A percentile compares a stretch with the other conserved stretches of the same genome.
Conservation (phyloP, 495 filamentous ascomycete species). For the Aspergillus carlsbadensis region DNA sequence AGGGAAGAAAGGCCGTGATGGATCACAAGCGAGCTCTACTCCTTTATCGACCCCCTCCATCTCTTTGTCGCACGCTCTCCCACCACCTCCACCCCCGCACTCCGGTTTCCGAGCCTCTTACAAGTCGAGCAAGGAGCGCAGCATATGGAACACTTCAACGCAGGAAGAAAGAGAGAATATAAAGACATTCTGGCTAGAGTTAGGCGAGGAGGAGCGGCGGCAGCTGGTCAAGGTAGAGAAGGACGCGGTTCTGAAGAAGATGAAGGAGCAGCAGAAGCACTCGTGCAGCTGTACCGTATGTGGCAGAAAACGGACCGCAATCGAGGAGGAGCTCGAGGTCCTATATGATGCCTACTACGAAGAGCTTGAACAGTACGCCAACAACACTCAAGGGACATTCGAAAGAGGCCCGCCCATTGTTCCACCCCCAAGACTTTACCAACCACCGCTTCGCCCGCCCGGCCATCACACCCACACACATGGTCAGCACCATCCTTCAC, state of each 20-base stretch:
- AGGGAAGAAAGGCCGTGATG: slow-evolving; percentile 36
- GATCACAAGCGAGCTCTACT: slow-evolving; percentile 42
- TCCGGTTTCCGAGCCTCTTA: slow-evolving; percentile 26
- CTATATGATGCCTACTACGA: slow-evolving; percentile 99
- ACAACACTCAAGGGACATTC: slow-evolving; percentile 72
- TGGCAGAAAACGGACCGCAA: slow-evolving; percentile 92
- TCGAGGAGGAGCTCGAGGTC: slow-evolving; percentile 98
- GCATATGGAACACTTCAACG: slow-evolving; percentile 94
- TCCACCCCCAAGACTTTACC: slow-evolving; percentile 58
- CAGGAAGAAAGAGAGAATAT: slow-evolving; percentile 94
- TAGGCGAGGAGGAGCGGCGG: slow-evolving; percentile 90
- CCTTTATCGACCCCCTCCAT: slow-evolving; percentile 41
- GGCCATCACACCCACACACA: slow-evolving; percentile 45
- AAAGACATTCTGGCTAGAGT: slow-evolving; percentile 96
- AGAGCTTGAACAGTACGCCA: slow-evolving; percentile 95
- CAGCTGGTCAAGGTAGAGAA: slow-evolving; percentile 97
- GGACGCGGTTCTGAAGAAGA: slow-evolving; percentile 95
- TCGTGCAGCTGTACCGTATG: slow-evolving; percentile 98
- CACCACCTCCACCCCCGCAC: slow-evolving; percentile 33
- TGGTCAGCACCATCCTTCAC: slow-evolving; percentile 49
- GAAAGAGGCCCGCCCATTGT: slow-evolving; percentile 61
- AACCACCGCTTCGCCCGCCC: slow-evolving; percentile 39
- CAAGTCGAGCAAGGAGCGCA: slow-evolving; percentile 61
- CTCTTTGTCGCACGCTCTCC: slow-evolving; percentile 42
- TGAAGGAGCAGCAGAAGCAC: slow-evolving; percentile 99